Evolutionary conservation across 106 monocot species (phyloP), one percentile per base, ranked within the genome.

Genomic region (Acorus gramineus): DNA sequence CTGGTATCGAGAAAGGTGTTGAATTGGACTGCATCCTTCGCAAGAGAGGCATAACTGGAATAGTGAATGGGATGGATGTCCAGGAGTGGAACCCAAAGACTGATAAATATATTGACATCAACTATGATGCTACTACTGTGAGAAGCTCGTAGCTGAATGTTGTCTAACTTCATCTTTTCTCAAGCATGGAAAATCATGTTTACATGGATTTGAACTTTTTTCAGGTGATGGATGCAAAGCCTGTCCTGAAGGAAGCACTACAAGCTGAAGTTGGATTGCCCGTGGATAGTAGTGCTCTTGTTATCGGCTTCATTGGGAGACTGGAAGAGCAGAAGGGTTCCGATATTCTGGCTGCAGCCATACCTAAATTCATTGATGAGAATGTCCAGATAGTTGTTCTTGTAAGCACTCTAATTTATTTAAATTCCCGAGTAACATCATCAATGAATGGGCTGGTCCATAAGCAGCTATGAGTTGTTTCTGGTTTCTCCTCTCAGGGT

Each of bases 251-350:
- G 67, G 95, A 96, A 75, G 86, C 82, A 55, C 66, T 96, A 52
- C 95, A 96, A 77, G 95, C 90, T 5, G 84, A 87, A 70, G 87
- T 81, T 49, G 90, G 95, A 8, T 76, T 96, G 59, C 95, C 90
- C 12, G 86, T 90, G 43, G 79, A 85, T 56, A 47, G 54, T 46
- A 56, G 76, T 11, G 80, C 85, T 8, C 90, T 87, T 44, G 60
- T 96, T 13, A 74, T 96, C 50, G 79, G 76, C 4, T 96, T 96
- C 74, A 80, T 96, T 50, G 95, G 95, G 57, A 82, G 95, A 49
- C 79, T 95, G 5, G 95, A 95, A 58, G 95, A 96, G 66, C 95
- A 96, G 78, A 96, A 96, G 72, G 95, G 95, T 42, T 85, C 95
- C 10, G 95, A 96, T 66, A 87, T 96, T 74, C 74, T 96, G 42